Evolutionary conservation across 805 yeast species (phyloP), one percentile per base, ranked within the genome.

Genomic region (Danielia oregonensis): DNA sequence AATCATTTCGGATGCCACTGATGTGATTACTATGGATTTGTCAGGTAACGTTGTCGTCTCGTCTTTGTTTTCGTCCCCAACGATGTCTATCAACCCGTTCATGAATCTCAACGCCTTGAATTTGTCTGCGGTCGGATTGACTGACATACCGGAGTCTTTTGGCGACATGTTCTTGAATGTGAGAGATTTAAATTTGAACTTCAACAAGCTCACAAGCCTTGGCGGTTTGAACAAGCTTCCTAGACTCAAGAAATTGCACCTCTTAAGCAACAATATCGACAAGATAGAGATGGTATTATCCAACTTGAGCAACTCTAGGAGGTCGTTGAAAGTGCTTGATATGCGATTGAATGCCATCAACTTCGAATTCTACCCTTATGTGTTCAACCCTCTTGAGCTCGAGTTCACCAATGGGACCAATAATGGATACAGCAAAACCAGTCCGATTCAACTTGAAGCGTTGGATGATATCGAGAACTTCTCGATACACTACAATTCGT

Each of bases 391-490:
- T 4, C 61, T 62, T 6, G 76, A 67, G 32, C 33, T 33, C 4
- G 66, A 56, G 17, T 46, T 46, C 21, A 42, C 42, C 6, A 29
- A 40, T 18, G 29, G 35, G 11, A 26, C 42, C 17, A 36, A 43
- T n/a, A 19, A 19, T 19, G 22, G 22, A 6, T 7, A 6, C 9
- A 6, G 17, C 12, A 12, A 18, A 8, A 30, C 46, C n/a, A 59
- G 59, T 32, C 65, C 69, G 3, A 59, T 74, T 12, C 70, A 65
- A 26, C 47, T 74, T 27, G 74, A 69, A 24, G 68, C 67, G 4
- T 49, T 63, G 30, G 78, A 74, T 31, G 80, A 74, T 40, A 70
- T 75, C 16, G 78, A 72, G 42, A 73, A 70, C 16, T 75, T 75
- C 37, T 57, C 70, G 1, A 63, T 66, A 6, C 74, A 69, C 36